Base-by-base conservation (phyloP, 73 alveolate species). In the Blepharisma stoltei region DNA sequence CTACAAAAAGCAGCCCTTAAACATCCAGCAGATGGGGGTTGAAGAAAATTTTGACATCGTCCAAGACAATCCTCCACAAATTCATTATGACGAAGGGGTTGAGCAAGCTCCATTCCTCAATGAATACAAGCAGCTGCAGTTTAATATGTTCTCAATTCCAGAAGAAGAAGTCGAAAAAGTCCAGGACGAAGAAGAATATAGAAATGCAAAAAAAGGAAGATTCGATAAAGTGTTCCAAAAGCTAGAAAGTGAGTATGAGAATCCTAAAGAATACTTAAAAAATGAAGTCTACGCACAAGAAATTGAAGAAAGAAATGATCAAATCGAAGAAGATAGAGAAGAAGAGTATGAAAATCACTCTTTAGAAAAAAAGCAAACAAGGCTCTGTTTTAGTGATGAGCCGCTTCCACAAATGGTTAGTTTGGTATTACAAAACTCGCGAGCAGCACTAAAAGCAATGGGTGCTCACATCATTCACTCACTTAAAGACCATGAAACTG, bases 391-490 rank as follows among this genome's bases (percentile, higher is more conserved):
- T 14, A 50, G 21, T 14, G 65, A 50, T 50, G 21, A 50, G 21
- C 21, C 65, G 4, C 27, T 60, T 20, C 23, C 73, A n/a, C 73
- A n/a, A 60, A 60, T 60, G 23, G 73, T 60, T 2, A 60, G 47
- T 14, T 18, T 38, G 46, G 45, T 25, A 1, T 5, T 60, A 18
- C 14, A n/a, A 60, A 60, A 60, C 46, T 14, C 37, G 38, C 73
- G 46, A 60, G 11, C 73, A n/a, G 73, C 73, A 8, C 73, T 60
- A 14, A 8, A 14, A 14, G 73, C 73, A 60, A 60, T 60, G 73
- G 23, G 48, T 2, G 37, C 73, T 14, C 14, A 60, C 2, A 60
- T 60, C 45, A 14, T 9, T 14, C 73, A 25, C 2, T 60, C 73
- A 60, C 14, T 60, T 5, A 11, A n/a, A 60, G 45, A 25, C 23